These are phyloP conservation scores for Hyphopichia pseudoburtonii DNA, from an alignment of 1,139 yeast species.

Conservation along the genomic window DNA sequence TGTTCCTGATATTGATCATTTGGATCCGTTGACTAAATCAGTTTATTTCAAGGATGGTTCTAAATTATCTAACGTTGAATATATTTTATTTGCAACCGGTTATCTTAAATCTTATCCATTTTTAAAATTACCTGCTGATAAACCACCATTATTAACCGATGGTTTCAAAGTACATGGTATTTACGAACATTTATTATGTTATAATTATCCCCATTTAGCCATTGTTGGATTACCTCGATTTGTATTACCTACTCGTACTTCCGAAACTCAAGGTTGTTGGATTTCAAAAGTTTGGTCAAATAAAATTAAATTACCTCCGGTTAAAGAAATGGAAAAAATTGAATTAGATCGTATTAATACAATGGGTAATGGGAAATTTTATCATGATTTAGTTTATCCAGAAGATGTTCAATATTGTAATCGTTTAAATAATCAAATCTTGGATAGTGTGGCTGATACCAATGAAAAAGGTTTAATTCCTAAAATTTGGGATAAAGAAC, in stretches of 20 bases:
- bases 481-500: slow-evolving; percentile 36
- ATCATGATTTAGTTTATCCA: slow-evolving; percentile 48
- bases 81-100: slow-evolving; percentile 65
- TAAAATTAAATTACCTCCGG: slow-evolving; percentile 42
- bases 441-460: slow-evolving; percentile 21
- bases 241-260: slow-evolving; percentile 57
- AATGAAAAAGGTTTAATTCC: slow-evolving; percentile 31
- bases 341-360: slow-evolving; percentile 33
- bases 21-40: slow-evolving; percentile 26
- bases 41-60: slow-evolving; percentile 40
- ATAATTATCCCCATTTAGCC: slow-evolving; percentile 56
- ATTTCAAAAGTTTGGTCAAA: slow-evolving; percentile 56
- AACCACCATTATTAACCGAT: slow-evolving; percentile 37
- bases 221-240: slow-evolving; percentile 51
- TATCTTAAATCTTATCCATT: slow-evolving; percentile 52
- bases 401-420: slow-evolving; percentile 48
- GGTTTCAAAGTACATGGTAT: slow-evolving; percentile 49
- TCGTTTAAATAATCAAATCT: slow-evolving; percentile 36
- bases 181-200: slow-evolving; percentile 53
- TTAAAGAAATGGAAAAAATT: slow-evolving; percentile 36
- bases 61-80: slow-evolving; percentile 39
- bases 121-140: slow-evolving; percentile 22
- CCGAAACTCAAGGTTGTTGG: slow-evolving; percentile 60
- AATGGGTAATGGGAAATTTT: slow-evolving; percentile 40
- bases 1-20: slow-evolving; percentile 36